Base-by-base conservation (phyloP, 495 filamentous ascomycete genomes). In the Penicillium goetzii region DNA sequence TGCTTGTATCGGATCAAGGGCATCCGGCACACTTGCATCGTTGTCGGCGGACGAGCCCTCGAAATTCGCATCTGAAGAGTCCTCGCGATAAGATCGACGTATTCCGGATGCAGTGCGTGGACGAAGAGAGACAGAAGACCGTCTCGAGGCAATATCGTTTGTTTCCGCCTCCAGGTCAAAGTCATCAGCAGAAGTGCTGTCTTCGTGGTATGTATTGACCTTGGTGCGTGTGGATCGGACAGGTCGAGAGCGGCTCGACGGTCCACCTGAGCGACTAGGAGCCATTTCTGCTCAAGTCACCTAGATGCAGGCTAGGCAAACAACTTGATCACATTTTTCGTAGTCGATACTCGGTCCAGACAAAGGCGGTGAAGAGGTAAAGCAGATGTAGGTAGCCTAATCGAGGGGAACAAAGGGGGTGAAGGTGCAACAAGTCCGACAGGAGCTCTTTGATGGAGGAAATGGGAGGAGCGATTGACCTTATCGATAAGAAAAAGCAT, bases 71-170 rank as follows among this genome's bases (percentile, higher is more conserved):
- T 81, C 81, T 4, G 73, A 76, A 2, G 78, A 77, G n/a, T 76
- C 71, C 61, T 84, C 81, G 4, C 80, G 79, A 66, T 84, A 84
- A 17, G 78, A 76, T 19, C 54, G 60, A 10, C 68, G 74, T 50
- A 64, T 72, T 43, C 71, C 70, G 25, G 66, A 64, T 28, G 75
- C 62, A 49, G 70, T 69, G 56, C 76, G 77, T 12, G 79, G 74
- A 11, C 79, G 78, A 23, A 77, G 61, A 28, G 76, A 75, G 8
- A 74, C 59, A 21, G 73, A 75, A 10, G 65, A 36, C 26, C 66
- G 65, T 28, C 63, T 59, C 0, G 56, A 15, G 28, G 40, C 33
- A 15, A 52, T 60, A 40, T 63, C 52, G 5, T 68, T 66, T 4
- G 61, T 65, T n/a, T 60, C 54, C 30, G 26, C 36, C 41, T 61